Conservation (phyloP, 1,139 yeast genomes). For the Magnusiomyces suaveolens region DNA sequence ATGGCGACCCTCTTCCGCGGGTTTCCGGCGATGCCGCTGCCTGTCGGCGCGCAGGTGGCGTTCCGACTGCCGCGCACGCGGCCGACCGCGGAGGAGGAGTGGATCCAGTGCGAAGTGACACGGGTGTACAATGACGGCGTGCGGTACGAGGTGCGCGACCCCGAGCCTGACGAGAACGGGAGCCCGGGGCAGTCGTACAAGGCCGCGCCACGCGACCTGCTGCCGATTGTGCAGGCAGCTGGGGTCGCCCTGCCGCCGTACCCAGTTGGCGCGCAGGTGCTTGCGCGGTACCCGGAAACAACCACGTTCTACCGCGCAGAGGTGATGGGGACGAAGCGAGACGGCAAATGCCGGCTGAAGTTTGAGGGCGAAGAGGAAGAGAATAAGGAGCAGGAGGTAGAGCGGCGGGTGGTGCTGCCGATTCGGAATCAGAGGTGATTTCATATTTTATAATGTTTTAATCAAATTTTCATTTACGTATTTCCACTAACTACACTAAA, state of each 20-base stretch:
- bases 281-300: slow-evolving; percentile 95
- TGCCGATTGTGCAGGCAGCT: slow-evolving; percentile 38
- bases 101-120: slow-evolving; percentile 94
- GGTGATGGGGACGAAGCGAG: slow-evolving; percentile 69
- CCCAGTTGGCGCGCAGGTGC: slow-evolving; percentile 68
- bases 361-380: slow-evolving; percentile 98
- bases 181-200: slow-evolving; percentile 83
- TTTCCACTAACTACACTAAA: not conserved
- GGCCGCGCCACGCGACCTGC: slow-evolving; percentile 70
- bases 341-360: slow-evolving; percentile 65
- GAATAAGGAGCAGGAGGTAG: slow-evolving; percentile 90
- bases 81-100: slow-evolving; percentile 56
- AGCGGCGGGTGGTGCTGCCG: slow-evolving; percentile 71
- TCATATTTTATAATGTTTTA: too few species aligned
- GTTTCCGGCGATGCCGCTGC: slow-evolving; percentile 5
- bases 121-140: slow-evolving; percentile 67
- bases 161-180: slow-evolving; percentile 92
- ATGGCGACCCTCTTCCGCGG: slow-evolving; percentile 1
- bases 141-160: slow-evolving; percentile 76
- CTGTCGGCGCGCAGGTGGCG: slow-evolving; percentile 77
- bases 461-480: too few species aligned
- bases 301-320: slow-evolving; percentile 94
- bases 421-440: slow-evolving; percentile 36
- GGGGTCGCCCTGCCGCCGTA: slow-evolving; percentile 40
- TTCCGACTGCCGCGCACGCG: slow-evolving; percentile 46